These are phyloP conservation scores for Apiospora phragmitis DNA, from an alignment of 2,329 filamentous ascomycete genomes.

Conservation along the genomic window DNA sequence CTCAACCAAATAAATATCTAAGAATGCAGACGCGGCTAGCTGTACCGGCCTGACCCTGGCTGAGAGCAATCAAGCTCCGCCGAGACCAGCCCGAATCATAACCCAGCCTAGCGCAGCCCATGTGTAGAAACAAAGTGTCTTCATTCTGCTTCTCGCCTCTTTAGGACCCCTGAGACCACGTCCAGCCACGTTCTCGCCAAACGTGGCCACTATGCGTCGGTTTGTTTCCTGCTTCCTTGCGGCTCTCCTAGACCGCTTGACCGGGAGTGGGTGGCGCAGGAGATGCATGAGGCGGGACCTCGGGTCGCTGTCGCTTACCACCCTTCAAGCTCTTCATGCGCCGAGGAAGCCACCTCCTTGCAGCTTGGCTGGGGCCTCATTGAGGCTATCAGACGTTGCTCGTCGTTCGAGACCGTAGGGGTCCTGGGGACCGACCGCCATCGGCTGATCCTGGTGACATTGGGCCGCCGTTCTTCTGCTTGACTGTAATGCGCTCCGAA, in stretches of 20 bases:
- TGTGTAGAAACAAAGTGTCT: constrained; percentile 6
- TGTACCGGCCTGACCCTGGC: neutral
- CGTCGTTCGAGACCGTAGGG: constrained; percentile 60
- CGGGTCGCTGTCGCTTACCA: constrained; percentile 53
- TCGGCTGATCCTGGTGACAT: constrained; percentile 42
- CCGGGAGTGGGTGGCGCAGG: constrained; percentile 3
- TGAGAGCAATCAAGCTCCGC: neutral
- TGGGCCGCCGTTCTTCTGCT: constrained; percentile 34
- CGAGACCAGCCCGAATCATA: neutral
- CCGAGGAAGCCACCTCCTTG: constrained; percentile 66
- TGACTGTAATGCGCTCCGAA: constrained; percentile 51
- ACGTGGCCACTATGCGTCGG: neutral
- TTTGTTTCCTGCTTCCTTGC: neutral
- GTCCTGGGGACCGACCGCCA: constrained; percentile 56
- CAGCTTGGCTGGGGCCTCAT: constrained; percentile 44
- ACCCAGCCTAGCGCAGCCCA: neutral
- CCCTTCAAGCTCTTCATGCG: constrained; percentile 82
- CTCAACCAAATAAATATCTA: constrained; percentile 4
- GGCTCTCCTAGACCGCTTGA: constrained; percentile 8
- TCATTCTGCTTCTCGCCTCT: constrained; percentile 3
- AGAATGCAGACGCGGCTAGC: constrained; percentile 1
- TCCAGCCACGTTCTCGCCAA: constrained; percentile 5
- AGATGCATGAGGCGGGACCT: neutral
- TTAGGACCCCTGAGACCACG: constrained; percentile 12
- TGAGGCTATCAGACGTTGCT: constrained; percentile 57